Base-by-base conservation (phyloP, 768 basidiomycete genomes). In the Lactifluus subvellereus region DNA sequence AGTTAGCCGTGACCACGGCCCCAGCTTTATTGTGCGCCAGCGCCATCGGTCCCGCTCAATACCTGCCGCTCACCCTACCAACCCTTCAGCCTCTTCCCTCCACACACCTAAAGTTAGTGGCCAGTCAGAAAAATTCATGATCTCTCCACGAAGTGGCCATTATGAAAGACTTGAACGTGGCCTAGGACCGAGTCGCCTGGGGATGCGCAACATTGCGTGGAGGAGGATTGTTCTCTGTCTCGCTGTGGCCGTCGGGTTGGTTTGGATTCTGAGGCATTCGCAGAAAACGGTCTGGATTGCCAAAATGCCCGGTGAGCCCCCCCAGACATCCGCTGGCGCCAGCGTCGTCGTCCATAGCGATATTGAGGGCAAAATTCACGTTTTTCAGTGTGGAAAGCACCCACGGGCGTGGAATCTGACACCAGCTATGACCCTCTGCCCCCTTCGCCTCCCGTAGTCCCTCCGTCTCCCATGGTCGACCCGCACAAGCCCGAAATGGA, bases 211-310 rank as follows among this genome's bases (percentile, higher is more conserved):
- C 66, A 71, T 78, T 49, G 72, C 72, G 20, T 90, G 88, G 88
- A 89, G 84, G 72, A 87, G 83, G 75, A 80, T 89, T 59, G 82
- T 80, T 3, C 71, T 89, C 7, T 86, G 78, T 3, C 85, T 83
- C 56, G 78, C 72, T 2, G 71, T 83, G 1, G 71, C 89, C 50
- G 75, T 89, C 61, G 78, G 75, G 9, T 70, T 88, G 49, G 81
- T 91, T 32, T 91, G 84, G 79, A 74, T 89, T 59, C 82, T 89
- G 71, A 82, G 83, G 8, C 87, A 88, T 7, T 66, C 80, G 50
- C 71, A 72, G 71, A 68, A 62, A 48, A 54, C 52, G 47, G 40
- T 70, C 8, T 67, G 69, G 53, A 30, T n/a, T 38, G 63, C 58
- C 48, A 68, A 59, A 66, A 66, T 68, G 4, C 74, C 70, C 45